Base-by-base conservation (phyloP, 148 eudicot genomes). In the Tetragonia tetragonoides region DNA sequence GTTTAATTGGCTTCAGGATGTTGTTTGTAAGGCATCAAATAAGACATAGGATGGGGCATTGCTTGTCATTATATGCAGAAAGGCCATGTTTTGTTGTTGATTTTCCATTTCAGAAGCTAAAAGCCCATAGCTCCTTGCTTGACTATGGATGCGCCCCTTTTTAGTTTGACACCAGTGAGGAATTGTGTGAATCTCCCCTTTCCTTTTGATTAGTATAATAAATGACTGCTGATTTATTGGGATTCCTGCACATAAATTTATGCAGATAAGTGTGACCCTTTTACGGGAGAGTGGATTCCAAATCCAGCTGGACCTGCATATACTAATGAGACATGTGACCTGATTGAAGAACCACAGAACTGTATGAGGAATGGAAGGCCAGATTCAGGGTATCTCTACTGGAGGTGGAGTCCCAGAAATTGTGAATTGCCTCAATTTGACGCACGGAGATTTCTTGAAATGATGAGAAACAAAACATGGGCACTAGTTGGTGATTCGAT, bases 361-460 rank as follows among this genome's bases (percentile, higher is more conserved):
- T 95, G 94, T 81, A 83, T 92, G 83, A 86, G 16, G 74, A 94
- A 94, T 81, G 98, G 98, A 57, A 86, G 97, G 78, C 90, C 95
- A 34, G 97, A 94, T 78, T 76, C 83, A 21, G 91, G 83, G 47
- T 92, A 92, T 86, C 89, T 92, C 8, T 85, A 87, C 78, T 94
- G 95, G 98, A 87, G 77, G 70, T 91, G 98, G 96, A 87, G 68
- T 7, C 98, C 98, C 3, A 81, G 79, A 79, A 86, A 86, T 64
- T 94, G 98, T 71, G 85, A 84, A 82, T 75, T 94, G 69, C 90
- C 97, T 63, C 87, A 79, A 15, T 83, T 92, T 39, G 76, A 92
- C 79, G 85, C 93, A 3, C 39, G 40, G 68, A 84, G 34, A 67
- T 94, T 92, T 73, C 95, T 94, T 53, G 83, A 87, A 78, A 73